Conservation (phyloP, 2,329 filamentous ascomycete genomes). For the Ophiosphaerella herpotricha region DNA sequence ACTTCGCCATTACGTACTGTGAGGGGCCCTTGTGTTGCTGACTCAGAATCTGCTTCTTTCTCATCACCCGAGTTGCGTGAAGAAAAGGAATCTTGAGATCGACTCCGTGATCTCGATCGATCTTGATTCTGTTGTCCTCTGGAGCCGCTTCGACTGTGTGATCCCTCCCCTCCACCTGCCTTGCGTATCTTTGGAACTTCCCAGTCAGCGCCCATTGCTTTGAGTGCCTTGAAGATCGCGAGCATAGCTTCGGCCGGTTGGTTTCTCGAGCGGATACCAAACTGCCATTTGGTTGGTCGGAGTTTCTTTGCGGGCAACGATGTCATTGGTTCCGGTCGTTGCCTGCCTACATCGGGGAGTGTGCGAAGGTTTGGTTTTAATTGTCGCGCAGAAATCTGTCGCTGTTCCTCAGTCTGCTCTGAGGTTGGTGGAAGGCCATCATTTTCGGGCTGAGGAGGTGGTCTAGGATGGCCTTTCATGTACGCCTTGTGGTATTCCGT, state of each 20-base stretch:
- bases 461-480: conserved; percentile 68
- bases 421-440: conserved; percentile 45
- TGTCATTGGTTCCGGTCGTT: conserved; percentile 61
- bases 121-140: conserved; percentile 20
- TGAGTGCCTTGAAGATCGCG: conserved; percentile 90
- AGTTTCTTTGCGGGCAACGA: conserved; percentile 67
- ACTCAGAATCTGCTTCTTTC: conserved; percentile 12
- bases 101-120: conserved; percentile 36
- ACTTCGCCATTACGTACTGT: conserved; percentile 33
- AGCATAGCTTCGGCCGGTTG: conserved; percentile 91
- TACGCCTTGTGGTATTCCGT: conserved; percentile 89
- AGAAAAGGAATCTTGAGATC: conserved; percentile 37
- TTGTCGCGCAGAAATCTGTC: conserved; percentile 77
- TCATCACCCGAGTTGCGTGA: conserved; percentile 37
- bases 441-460: conserved; percentile 25
- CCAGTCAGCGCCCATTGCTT: conserved; percentile 88
- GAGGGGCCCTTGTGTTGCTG: conserved; percentile 32
- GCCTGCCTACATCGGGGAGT: conserved; percentile 60
- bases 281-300: conserved; percentile 93
- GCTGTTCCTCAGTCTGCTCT: conserved; percentile 61
- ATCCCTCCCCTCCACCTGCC: conserved; percentile 47
- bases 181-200: conserved; percentile 58
- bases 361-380: conserved; percentile 84
- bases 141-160: conserved; percentile 39
- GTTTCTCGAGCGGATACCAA: conserved; percentile 93